Percentiles rank a stretch among this genome's conserved stretches.
Evolutionary conservation across 2,329 filamentous ascomycete genomes (phyloP).

Genomic region (Trichophyton rubrum): DNA sequence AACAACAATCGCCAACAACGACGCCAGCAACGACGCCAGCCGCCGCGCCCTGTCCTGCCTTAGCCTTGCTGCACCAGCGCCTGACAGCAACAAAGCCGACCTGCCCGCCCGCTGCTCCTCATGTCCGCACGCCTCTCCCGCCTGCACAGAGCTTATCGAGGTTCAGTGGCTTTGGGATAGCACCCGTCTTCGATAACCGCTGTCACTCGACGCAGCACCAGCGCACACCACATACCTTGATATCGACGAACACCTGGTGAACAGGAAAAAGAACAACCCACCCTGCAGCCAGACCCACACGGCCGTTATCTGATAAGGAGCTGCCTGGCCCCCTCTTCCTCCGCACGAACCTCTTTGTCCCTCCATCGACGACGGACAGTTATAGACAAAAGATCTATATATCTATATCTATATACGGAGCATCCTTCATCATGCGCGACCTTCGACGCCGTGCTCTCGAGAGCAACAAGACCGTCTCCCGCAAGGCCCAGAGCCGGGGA

Average conservation of each 20-base stretch:
- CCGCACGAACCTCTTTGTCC: background rate
- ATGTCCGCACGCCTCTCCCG: background rate
- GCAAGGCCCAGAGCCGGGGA: slow-evolving; percentile 38
- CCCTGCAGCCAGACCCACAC: background rate
- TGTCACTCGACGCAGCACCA: background rate
- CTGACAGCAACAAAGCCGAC: background rate
- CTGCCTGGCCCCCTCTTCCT: background rate
- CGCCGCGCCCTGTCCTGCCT: background rate
- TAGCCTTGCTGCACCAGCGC: slow-evolving; percentile 1
- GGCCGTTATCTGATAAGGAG: background rate
- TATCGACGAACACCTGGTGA: background rate
- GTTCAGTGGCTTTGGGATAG: background rate
- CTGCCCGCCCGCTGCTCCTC: background rate
- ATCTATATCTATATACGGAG: background rate
- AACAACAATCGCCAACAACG: no score
- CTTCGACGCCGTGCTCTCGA: slow-evolving; percentile 48
- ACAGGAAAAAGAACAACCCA: background rate
- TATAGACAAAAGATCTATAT: background rate
- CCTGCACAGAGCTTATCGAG: background rate
- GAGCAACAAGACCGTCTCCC: slow-evolving; percentile 52
- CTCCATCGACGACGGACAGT: background rate
- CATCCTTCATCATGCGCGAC: slow-evolving; percentile 32
- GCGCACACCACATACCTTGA: no score
- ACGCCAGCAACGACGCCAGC: background rate
- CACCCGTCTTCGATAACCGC: background rate